A percentile compares a stretch with the other conserved stretches of the same genome.
phyloP scores from a whole-genome alignment of 768 basidiomycete species.

The Suillus bovinus region DNA sequence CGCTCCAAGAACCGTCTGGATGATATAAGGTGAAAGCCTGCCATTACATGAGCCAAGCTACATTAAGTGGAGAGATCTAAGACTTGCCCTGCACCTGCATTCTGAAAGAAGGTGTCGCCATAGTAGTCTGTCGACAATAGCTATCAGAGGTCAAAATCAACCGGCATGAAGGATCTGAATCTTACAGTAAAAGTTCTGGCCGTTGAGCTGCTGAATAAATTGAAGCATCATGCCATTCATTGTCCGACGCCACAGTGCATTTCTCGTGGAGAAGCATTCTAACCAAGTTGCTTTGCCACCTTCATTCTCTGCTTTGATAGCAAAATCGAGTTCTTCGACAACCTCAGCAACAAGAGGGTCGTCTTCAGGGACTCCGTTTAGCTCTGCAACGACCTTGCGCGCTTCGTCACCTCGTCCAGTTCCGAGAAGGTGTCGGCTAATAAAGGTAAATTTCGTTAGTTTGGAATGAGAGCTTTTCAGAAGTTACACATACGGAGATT shows the following conservation, averaged over 20 bases:
- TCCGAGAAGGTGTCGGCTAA: constrained; percentile 72
- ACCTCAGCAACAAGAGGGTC: constrained; percentile 59
- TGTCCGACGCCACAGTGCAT: constrained; percentile 72
- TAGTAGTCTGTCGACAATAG: constrained; percentile 58
- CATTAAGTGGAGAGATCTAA: neutral
- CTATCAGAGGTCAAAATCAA: constrained; percentile 17
- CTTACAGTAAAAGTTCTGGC: constrained; percentile 80
- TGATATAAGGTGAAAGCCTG: constrained; percentile 69
- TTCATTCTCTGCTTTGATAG: constrained; percentile 72
- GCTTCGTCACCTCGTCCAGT: constrained; percentile 54
- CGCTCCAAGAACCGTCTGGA: constrained; percentile 72
- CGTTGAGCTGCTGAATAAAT: constrained; percentile 79
- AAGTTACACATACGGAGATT: constrained; percentile 60
- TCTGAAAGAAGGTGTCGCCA: constrained; percentile 82
- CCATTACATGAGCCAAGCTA: neutral
- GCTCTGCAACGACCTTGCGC: constrained; percentile 57
- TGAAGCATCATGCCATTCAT: constrained; percentile 82
- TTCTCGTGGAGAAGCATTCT: constrained; percentile 73
- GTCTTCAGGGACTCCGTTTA: constrained; percentile 64
- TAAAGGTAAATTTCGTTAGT: neutral
- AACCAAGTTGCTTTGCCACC: constrained; percentile 79
- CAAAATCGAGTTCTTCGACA: constrained; percentile 64
- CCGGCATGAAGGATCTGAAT: constrained; percentile 20
- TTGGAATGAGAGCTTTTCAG: neutral
- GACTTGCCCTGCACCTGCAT: constrained; percentile 60